A percentile compares a stretch with the other conserved stretches of the same genome.
Conservation (phyloP, 2,329 filamentous ascomycete genomes). For the Penicillium capsulatum region DNA sequence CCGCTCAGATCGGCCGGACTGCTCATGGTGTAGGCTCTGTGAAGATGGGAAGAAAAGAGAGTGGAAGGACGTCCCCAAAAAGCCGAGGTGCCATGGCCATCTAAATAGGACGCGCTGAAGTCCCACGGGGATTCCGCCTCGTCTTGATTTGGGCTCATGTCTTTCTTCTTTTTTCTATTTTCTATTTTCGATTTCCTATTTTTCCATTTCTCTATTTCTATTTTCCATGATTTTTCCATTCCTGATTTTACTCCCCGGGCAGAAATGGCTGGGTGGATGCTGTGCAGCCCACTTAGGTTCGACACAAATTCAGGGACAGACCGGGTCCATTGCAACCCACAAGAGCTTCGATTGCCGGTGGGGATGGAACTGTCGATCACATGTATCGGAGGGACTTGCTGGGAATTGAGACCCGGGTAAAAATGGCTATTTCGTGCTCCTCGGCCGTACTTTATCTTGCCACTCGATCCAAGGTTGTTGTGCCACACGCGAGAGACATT, state of each 20-base stretch:
- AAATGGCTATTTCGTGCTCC: background rate
- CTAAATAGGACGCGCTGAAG: background rate
- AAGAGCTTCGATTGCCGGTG: conserved; percentile 9
- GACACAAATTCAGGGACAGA: conserved; percentile 16
- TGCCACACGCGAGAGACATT: background rate
- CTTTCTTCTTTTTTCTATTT: background rate
- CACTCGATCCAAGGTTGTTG: background rate
- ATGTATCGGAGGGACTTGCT: conserved; percentile 15
- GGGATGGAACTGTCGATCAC: conserved; percentile 10
- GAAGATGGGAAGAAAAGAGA: conserved; percentile 1
- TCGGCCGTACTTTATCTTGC: conserved; percentile 1
- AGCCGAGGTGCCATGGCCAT: background rate
- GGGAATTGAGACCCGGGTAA: conserved; percentile 4
- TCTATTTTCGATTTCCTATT: background rate
- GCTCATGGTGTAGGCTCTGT: conserved; percentile 8
- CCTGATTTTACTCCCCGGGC: background rate
- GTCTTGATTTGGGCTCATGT: background rate
- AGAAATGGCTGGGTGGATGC: background rate
- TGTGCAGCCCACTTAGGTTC: conserved; percentile 12
- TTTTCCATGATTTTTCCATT: background rate
- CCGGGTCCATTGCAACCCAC: conserved; percentile 16
- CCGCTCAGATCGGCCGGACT: conserved; percentile 8
- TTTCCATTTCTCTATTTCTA: background rate
- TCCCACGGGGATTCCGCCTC: too few relatives aligned
- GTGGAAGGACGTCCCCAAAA: background rate